phyloP scores from a whole-genome alignment of 2,329 filamentous ascomycete genomes.

The Penicillium sp. region DNA sequence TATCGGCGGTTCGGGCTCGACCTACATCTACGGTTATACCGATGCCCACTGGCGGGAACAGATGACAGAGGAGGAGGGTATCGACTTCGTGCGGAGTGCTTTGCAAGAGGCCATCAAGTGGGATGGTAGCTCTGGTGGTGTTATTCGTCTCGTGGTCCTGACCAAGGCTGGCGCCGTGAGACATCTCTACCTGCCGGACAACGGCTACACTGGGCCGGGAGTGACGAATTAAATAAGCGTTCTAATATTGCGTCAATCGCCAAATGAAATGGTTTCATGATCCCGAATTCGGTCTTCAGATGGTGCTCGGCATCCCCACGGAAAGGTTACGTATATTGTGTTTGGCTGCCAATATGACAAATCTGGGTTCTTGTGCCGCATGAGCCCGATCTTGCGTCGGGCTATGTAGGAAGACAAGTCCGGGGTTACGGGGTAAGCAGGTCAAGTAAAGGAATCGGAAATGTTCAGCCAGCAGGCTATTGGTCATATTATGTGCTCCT shows the following conservation, averaged over 20 bases:
- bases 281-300: background rate
- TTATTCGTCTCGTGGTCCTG: constrained; percentile 96
- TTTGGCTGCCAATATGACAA: background rate
- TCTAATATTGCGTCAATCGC: constrained; percentile 19
- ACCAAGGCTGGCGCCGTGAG: constrained; percentile 84
- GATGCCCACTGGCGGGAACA: constrained; percentile 92
- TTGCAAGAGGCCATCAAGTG: constrained; percentile 96
- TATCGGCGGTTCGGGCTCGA: constrained; percentile 94
- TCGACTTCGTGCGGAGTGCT: constrained; percentile 87
- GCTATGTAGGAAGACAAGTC: background rate
- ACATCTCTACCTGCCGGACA: constrained; percentile 93
- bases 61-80: constrained; percentile 88
- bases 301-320: background rate
- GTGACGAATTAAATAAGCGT: constrained; percentile 39
- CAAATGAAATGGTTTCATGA: constrained; percentile 20
- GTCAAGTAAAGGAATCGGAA: constrained; percentile 1
- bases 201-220: constrained; percentile 74
- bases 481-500: background rate
- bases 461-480: background rate
- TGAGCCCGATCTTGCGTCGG: background rate
- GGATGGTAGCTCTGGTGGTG: constrained; percentile 97
- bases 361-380: constrained; percentile 1
- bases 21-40: constrained; percentile 99
- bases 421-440: background rate
- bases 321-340: background rate